Base-by-base conservation (phyloP, 495 filamentous ascomycete genomes). In the Penicillium taxi region DNA sequence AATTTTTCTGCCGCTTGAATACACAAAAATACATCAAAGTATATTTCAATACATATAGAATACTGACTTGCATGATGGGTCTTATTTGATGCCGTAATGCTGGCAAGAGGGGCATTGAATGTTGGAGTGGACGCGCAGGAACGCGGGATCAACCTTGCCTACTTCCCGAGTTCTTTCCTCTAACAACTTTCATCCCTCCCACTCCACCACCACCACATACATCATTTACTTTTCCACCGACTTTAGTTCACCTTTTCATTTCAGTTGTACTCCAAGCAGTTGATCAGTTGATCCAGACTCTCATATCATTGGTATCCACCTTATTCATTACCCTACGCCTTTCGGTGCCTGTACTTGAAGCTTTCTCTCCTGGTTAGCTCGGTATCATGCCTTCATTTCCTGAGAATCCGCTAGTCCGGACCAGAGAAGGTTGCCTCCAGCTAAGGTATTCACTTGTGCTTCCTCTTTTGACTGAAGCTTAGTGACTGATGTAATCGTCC, bases 351-450 rank as follows among this genome's bases (percentile, higher is more conserved):
- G 40, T 41, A 46, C 41, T 35, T 29, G 19, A 44, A 47, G 41
- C 36, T 52, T 22, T 26, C 13, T 21, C 28, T 32, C 23, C 22
- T 37, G 31, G 6, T 26, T 37, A 42, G 45, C 39, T 32, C 42
- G 37, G 19, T 44, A 46, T 42, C 26, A 66, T 66, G 62, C 51
- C 63, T 13, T 62, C 63, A 8, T 65, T 65, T 44, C 59, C 61
- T 12, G 51, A 53, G 23, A 55, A 42, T 9, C 67, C 68, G 22
- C 42, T 68, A 34, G 54, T 66, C 5, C 52, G 62, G 17, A 37
- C 53, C 7, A 55, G 59, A 35, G 64, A 71, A 44, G 59, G 65
- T 49, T 64, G 64, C 16, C 38, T 76, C n/a, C 73, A 77, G 48
- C 50, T 77, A 23, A 71, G 74, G 75, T 78, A 56, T 6, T 5